Evolutionary conservation across 768 basidiomycete genomes (phyloP).

Genomic region (Boletus rufocinnamomeus): DNA sequence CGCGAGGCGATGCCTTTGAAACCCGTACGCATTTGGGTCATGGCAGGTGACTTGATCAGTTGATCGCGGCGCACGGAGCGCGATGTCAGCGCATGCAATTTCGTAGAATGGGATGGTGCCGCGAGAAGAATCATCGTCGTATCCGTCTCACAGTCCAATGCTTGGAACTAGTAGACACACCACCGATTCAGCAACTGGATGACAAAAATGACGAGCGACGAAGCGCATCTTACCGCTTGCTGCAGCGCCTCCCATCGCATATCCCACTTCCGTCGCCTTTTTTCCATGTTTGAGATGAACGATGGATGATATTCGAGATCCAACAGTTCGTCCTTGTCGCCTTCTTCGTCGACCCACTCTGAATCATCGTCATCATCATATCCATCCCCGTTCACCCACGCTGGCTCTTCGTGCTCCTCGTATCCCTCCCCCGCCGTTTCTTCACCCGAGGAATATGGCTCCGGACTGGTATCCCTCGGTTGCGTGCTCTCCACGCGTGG

Average conservation of each 20-base stretch:
- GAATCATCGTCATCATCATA: slow-evolving; percentile 38
- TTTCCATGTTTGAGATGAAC: slow-evolving; percentile 65
- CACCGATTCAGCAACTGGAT: slow-evolving; percentile 4
- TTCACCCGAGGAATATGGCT: slow-evolving; percentile 73
- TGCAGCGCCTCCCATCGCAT: slow-evolving; percentile 72
- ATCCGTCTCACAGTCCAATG: slow-evolving; percentile 78
- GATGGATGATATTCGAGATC: slow-evolving; percentile 77
- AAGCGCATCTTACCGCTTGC: slow-evolving; percentile 56
- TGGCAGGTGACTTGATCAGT: slow-evolving; percentile 47
- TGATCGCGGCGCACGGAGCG: slow-evolving; percentile 67
- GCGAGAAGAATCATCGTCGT: slow-evolving; percentile 75
- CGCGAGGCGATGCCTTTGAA: slow-evolving; percentile 64
- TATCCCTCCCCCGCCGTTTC: slow-evolving; percentile 74
- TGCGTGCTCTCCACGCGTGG: slow-evolving; percentile 83
- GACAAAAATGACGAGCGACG: neutral
- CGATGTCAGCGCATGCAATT: slow-evolving; percentile 63
- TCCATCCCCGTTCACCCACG: slow-evolving; percentile 33
- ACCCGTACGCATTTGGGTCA: slow-evolving; percentile 53
- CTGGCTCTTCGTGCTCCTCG: slow-evolving; percentile 43
- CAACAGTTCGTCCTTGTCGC: slow-evolving; percentile 68
- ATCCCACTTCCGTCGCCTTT: slow-evolving; percentile 72
- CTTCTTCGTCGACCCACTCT: slow-evolving; percentile 76
- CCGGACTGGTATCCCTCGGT: slow-evolving; percentile 78
- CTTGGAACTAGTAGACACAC: slow-evolving; percentile 63
- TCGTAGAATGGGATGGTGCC: slow-evolving; percentile 71